Evolutionary conservation across 352 stramenopile species (phyloP), one percentile per base, ranked within the genome.

Genomic region (Pythium aphanidermatum): DNA sequence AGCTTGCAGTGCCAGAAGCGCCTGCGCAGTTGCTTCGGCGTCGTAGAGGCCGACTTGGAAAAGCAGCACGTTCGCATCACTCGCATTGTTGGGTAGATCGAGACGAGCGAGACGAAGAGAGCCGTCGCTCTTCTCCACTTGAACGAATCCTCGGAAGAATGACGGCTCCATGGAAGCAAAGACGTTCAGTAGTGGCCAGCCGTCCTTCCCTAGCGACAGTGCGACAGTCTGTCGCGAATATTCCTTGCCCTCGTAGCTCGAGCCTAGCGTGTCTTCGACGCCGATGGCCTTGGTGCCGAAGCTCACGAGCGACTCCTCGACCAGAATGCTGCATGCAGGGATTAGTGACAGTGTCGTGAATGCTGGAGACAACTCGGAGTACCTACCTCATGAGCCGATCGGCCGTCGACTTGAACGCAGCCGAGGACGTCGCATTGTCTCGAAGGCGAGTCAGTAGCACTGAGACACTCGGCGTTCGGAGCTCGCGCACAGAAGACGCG

Each of bases 401-500:
- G n/a, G 52, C 52, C 2, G 45, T 50, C 10, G 44, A 50, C 19
- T 44, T 43, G 44, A 51, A 60, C 12, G 20, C 35, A 2, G 30
- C 21, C 2, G 46, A 29, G 3, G 44, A 34, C 31, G 47, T 40
- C 9, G 10, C 20, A 6, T 13, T 21, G 23, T 55, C 40, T 12
- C 52, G 30, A 10, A 60, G 32, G 3, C 52, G 28, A 11, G 52
- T 60, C 2, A 60, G 37, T n/a, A 60, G 25, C 37, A 60, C 52
- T 5, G 31, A 29, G 5, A 52, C 42, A 17, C 24, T 51, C 0
- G 36, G 36, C 20, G 65, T 60, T 11, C 58, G 68, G 12, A 71
- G 38, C 53, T 85, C 59, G 13, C 71, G 60, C 20, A 83, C 63
- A 26, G 58, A 69, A 26, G 61, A 48, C 5, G 63, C 46, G 3